Evolutionary conservation across 208 protist genomes (phyloP).

Genomic region (Wallacemonas sp.): DNA sequence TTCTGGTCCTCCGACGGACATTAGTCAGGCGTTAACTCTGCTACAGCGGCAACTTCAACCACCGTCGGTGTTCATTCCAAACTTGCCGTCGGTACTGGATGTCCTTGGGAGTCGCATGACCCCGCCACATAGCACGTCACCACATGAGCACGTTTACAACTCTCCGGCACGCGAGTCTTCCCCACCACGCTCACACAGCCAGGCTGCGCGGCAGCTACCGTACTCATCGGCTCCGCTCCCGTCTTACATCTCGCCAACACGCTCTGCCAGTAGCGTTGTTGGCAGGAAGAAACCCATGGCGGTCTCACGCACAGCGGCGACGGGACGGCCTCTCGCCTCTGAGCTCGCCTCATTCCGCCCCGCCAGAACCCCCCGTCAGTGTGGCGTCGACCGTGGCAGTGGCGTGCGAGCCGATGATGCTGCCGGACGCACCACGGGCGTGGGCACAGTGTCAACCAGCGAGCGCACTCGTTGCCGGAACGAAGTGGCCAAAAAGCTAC

Average conservation of each 20-base stretch:
- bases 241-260: neutral
- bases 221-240: neutral
- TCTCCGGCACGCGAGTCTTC: neutral
- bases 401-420: neutral
- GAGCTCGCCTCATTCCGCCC: neutral
- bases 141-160: slow-evolving; percentile 6
- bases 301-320: too few relatives aligned
- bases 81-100: neutral
- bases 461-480: slow-evolving; percentile 48
- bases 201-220: neutral
- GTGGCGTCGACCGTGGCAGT: neutral
- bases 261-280: too few relatives aligned
- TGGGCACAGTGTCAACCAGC: slow-evolving; percentile 5
- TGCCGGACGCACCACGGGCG: neutral
- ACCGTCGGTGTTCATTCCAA: neutral
- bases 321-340: too few relatives aligned
- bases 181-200: neutral
- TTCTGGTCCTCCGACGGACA: slow-evolving; percentile 1
- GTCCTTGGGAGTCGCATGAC: neutral
- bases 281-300: too few relatives aligned
- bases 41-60: neutral
- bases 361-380: neutral
- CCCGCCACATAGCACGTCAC: neutral
- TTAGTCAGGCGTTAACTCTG: neutral
- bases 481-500: slow-evolving; percentile 48